Base-by-base conservation (phyloP, 2,329 filamentous ascomycete genomes). In the Helminthosporium solani region DNA sequence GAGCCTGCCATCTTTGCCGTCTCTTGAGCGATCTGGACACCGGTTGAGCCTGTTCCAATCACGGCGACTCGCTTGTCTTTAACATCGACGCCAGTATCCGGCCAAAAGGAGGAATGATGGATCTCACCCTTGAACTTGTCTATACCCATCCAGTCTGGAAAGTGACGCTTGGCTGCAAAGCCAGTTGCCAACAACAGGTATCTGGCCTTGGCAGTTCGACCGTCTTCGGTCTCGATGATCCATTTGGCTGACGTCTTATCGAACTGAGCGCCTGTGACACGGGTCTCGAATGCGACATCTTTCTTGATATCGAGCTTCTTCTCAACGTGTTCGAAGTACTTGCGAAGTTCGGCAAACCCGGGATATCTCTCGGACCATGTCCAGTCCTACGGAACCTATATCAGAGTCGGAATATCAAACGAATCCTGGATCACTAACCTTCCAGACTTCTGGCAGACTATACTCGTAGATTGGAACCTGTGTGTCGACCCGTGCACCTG, bases 31-130 rank as follows among this genome's bases (percentile, higher is more conserved):
- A 85, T 78, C 54, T 87, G 84, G 1, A 86, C 78, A 1, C 83
- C 84, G 0, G 81, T 81, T 0, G 83, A 80, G 1, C 84, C 84
- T 0, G 82, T 86, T 11, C 84, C 84, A 27, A 87, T 79, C 45
- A 86, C 76, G 14, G 78, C 83, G 40, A 81, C 77, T 15, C 77
- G 75, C 63, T 86, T 86, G 37, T 75, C 76, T 33, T 74, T 74
- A 21, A 83, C 75, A 41, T 79, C 73, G n/a, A 85, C 71, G 4
- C 78, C 72, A 3, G 76, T 68, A 7, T 81, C 73, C 1, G 82
- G 81, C 82, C 82, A 84, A 62, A 79, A 79, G 1, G 79, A 81
- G 0, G 80, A 79, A 61, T 85, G 82, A 55, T 82, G 75, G 11
- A 84, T 75, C 14, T 74, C 63, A 16, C 84, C 84, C 45, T 81